Base-by-base conservation (phyloP, 192 early-diverging fungal species). In the Geranomyces michiganensis region DNA sequence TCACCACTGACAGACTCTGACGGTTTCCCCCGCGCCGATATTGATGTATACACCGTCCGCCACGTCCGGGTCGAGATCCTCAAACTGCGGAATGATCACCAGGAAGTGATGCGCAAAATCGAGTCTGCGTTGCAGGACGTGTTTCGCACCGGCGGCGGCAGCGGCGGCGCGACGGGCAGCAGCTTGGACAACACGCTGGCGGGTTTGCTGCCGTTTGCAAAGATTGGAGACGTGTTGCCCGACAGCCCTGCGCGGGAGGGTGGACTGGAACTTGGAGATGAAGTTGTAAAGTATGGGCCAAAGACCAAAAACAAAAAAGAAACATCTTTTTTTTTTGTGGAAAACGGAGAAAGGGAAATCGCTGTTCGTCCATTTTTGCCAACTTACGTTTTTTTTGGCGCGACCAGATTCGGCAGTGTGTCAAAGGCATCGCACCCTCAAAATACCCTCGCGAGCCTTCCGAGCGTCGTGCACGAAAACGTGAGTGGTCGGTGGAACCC, bases 1-100 rank as follows among this genome's bases (percentile, higher is more conserved):
- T 80, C 78, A 14, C 62, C 81, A 8, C 81, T 92, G 43, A 76
- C 90, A 1, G 89, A 90, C 64, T 0, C 53, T 0, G 79, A 86
- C 0, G 89, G 89, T 15, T 92, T 89, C 66, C 91, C 91, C 9
- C 85, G 91, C 27, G 41, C 81, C 1, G 91, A 92, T 69, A 78
- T 92, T 2, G 91, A 92, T 68, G 80, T 92, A 22, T 80, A 78
- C 29, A 74, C 79, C 6, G 73, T 92, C 19, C 81, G 88, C 46
- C 65, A 84, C 53, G 74, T 82, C 9, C 80, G 90, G 22, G 68
- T 74, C 24, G 33, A 65, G 62, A 82, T 90, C 46, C 80, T 84
- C 26, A 63, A 63, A 48, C 14, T 67, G 53, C 80, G 82, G 32
- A 89, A 87, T 71, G 90, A 91, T 68, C 74, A 85, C 17, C 81